phyloP scores from a whole-genome alignment of 331 rosid genomes.

The Prunus yedoensis region DNA sequence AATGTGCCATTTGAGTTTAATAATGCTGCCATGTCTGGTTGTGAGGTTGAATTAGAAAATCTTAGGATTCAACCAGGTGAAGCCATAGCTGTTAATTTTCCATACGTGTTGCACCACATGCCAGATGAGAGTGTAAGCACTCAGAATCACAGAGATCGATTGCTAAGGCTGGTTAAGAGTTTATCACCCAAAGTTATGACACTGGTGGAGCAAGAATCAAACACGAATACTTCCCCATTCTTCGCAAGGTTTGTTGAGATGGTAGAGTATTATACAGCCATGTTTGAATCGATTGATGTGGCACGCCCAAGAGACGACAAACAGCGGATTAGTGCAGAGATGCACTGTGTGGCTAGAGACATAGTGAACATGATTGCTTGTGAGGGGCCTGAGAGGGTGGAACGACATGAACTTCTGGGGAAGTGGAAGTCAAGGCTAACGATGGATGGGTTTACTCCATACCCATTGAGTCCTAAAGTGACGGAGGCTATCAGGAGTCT shows the following conservation, averaged over 20 bases:
- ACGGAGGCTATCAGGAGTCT: slow-evolving; percentile 32
- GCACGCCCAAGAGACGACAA: slow-evolving; percentile 59
- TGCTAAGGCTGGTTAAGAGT: slow-evolving; percentile 72
- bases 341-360: slow-evolving; percentile 86
- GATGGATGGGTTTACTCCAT: slow-evolving; percentile 75
- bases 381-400: slow-evolving; percentile 82
- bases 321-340: slow-evolving; percentile 75
- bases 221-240: slow-evolving; percentile 95
- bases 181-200: slow-evolving; percentile 78
- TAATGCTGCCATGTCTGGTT: slow-evolving; percentile 71
- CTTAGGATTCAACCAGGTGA: slow-evolving; percentile 57
- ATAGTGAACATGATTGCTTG: slow-evolving; percentile 97
- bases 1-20: slow-evolving; percentile 75
- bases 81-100: slow-evolving; percentile 78
- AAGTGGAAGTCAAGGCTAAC: slow-evolving; percentile 79
- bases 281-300: slow-evolving; percentile 87
- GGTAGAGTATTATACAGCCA: slow-evolving; percentile 63
- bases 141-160: slow-evolving; percentile 78
- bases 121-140: slow-evolving; percentile 96
- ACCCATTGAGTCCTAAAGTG: slow-evolving; percentile 56
- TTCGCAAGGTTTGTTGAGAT: slow-evolving; percentile 67
- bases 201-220: slow-evolving; percentile 91
- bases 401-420: slow-evolving; percentile 76
- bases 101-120: slow-evolving; percentile 86
- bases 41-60: slow-evolving; percentile 49